Percentiles rank a stretch among this genome's conserved stretches.
phyloP scores from a whole-genome alignment of 1,284 basidiomycete genomes.

The Mrakiaceae sp. region DNA sequence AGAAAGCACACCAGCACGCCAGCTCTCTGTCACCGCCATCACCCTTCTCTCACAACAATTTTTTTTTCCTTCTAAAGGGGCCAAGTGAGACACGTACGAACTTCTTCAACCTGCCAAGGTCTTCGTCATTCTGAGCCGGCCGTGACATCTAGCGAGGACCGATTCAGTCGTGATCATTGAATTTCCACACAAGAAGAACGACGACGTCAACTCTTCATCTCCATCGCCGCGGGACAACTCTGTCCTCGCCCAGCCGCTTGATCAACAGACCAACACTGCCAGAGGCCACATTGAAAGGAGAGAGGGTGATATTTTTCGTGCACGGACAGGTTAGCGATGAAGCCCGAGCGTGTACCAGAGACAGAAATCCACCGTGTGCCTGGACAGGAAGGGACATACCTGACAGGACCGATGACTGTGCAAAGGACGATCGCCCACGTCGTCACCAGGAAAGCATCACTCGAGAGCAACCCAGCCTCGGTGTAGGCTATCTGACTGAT shows the following conservation, averaged over 20 bases:
- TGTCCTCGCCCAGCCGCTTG: neutral
- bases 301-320: too few species aligned
- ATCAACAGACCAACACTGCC: neutral
- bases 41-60: neutral
- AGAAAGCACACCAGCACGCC: too few species aligned
- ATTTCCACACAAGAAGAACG: neutral
- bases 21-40: neutral
- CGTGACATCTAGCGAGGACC: too few species aligned
- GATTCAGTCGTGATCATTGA: too few species aligned
- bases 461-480: conserved; percentile 31
- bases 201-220: neutral
- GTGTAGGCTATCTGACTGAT: conserved; percentile 30
- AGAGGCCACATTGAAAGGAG: too few species aligned
- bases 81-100: neutral
- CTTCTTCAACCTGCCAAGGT: neutral
- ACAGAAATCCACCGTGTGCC: too few species aligned
- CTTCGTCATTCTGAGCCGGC: neutral
- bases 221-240: conserved; percentile 1
- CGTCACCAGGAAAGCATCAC: conserved; percentile 28
- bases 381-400: too few species aligned
- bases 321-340: too few species aligned
- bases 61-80: neutral
- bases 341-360: too few species aligned
- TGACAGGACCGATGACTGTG: conserved; percentile 41
- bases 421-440: conserved; percentile 45